A percentile compares a stretch with the other conserved stretches of the same genome.
Evolutionary conservation across 768 basidiomycete species (phyloP).

Genomic region (Scleroderma bovista): DNA sequence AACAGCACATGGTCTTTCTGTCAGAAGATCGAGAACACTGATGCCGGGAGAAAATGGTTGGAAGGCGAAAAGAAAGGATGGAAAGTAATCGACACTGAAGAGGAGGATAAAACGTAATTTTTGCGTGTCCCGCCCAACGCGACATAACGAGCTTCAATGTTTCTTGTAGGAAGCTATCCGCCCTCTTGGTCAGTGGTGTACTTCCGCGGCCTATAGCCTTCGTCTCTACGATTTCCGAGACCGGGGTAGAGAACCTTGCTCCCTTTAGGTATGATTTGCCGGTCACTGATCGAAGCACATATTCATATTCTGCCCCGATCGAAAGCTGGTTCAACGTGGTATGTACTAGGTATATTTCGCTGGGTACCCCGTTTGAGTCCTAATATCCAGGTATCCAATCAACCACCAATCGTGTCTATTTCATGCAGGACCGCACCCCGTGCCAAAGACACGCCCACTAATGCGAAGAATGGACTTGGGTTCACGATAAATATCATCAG

Average conservation of each 20-base stretch:
- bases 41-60: constrained; percentile 28
- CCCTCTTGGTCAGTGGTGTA: constrained; percentile 33
- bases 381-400: constrained; percentile 13
- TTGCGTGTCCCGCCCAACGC: background rate
- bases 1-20: constrained; percentile 30
- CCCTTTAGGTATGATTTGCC: constrained; percentile 32
- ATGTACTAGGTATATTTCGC: background rate
- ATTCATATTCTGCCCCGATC: background rate
- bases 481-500: constrained; percentile 58
- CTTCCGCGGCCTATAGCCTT: constrained; percentile 44
- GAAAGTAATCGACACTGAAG: constrained; percentile 27
- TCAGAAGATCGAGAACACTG: constrained; percentile 23
- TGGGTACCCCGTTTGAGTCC: no score
- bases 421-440: constrained; percentile 14
- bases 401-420: constrained; percentile 35
- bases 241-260: constrained; percentile 36
- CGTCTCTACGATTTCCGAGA: constrained; percentile 31
- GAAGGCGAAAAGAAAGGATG: constrained; percentile 32
- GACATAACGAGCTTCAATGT: background rate
- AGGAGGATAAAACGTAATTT: constrained; percentile 23
- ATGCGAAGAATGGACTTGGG: constrained; percentile 39
- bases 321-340: constrained; percentile 27
- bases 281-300: background rate
- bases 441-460: constrained; percentile 41
- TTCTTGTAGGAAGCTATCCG: constrained; percentile 23